Percentiles rank a stretch among this genome's conserved stretches.
Evolutionary conservation across 1,139 yeast species (phyloP).

Genomic region (Pichia sp.): DNA sequence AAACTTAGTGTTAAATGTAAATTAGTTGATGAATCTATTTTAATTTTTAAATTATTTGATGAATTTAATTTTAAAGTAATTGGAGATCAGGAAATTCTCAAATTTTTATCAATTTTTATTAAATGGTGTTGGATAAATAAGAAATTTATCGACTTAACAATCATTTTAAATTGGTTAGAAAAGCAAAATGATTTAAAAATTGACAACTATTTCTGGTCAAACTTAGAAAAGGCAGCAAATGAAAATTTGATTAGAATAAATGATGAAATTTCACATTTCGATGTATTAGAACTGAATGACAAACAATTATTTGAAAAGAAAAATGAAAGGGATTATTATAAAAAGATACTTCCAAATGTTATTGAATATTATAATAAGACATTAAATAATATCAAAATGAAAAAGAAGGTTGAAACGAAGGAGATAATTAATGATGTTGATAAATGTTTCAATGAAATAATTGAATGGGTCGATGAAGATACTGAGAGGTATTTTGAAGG

Average conservation of each 20-base stretch:
- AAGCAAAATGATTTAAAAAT: conserved; percentile 14
- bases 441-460: conserved; percentile 9
- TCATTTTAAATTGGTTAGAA: conserved; percentile 20
- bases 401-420: conserved; percentile 4
- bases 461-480: conserved; percentile 19
- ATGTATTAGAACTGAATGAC: neutral
- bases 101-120: conserved; percentile 18
- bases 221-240: conserved; percentile 9
- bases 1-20: conserved; percentile 12
- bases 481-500: conserved; percentile 10
- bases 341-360: conserved; percentile 10
- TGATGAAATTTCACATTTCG: neutral
- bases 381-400: conserved; percentile 11
- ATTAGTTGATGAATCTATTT: conserved; percentile 6
- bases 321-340: conserved; percentile 5
- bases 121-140: conserved; percentile 16
- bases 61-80: conserved; percentile 1
- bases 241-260: conserved; percentile 3
- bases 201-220: conserved; percentile 17
- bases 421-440: conserved; percentile 11
- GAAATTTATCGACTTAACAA: conserved; percentile 16
- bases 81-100: conserved; percentile 16
- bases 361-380: conserved; percentile 14
- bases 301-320: conserved; percentile 2
- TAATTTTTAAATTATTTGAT: conserved; percentile 4